Percentiles rank a stretch among this genome's conserved stretches.
Conservation (phyloP, 179 eudicot species). For the Patellifolia procumbens region DNA sequence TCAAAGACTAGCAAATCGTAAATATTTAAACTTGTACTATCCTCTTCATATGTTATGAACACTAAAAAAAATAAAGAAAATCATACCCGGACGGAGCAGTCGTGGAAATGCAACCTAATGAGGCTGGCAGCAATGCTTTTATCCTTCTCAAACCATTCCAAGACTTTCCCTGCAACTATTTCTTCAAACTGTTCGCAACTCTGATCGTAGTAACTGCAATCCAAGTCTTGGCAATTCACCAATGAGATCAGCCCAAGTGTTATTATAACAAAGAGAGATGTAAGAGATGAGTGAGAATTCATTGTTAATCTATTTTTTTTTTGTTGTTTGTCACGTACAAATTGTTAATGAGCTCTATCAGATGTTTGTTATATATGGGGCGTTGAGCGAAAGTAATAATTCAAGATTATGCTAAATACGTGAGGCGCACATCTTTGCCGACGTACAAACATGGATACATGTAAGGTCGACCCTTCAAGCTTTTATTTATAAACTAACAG, state of each 20-base stretch:
- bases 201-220: conserved; percentile 38
- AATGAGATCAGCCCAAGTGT: conserved; percentile 21
- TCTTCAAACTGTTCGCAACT: conserved; percentile 54
- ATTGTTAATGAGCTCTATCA: neutral
- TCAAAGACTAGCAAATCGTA: no score
- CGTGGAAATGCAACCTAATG: conserved; percentile 71
- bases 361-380: neutral
- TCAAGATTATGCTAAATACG: neutral
- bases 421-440: conserved; percentile 15
- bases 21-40: no score
- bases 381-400: neutral
- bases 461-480: neutral
- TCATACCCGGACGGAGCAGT: conserved; percentile 65
- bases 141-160: conserved; percentile 47
- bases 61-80: neutral
- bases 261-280: conserved; percentile 7
- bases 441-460: conserved; percentile 8
- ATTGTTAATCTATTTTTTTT: neutral
- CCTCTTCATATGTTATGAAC: neutral
- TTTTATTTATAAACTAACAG: neutral
- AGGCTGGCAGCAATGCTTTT: conserved; percentile 62
- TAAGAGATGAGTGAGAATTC: conserved; percentile 11
- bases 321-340: neutral
- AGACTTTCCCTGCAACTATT: conserved; percentile 47
- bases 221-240: conserved; percentile 24